phyloP scores from a whole-genome alignment of 2,329 filamentous ascomycete genomes.

The Fusarium dlaminii region DNA sequence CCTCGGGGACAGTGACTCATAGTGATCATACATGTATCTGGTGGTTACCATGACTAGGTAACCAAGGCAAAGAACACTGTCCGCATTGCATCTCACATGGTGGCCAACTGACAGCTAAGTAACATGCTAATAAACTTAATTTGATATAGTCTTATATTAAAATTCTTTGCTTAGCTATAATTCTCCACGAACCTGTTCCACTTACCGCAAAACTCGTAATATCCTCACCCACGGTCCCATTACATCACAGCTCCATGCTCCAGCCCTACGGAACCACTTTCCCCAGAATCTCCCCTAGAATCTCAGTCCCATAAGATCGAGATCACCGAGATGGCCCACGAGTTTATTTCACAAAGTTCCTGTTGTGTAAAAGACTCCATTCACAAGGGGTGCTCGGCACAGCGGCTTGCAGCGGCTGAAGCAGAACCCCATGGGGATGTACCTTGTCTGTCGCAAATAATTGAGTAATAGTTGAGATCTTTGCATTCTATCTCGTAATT shows the following conservation, averaged over 20 bases:
- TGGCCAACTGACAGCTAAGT: not conserved
- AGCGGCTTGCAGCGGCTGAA: slow-evolving; percentile 28
- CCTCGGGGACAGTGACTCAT: too few species aligned
- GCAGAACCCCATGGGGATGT: slow-evolving; percentile 20
- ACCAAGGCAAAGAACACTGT: not conserved
- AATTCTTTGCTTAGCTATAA: not conserved
- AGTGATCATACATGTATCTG: not conserved
- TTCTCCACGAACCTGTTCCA: not conserved
- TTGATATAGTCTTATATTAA: not conserved
- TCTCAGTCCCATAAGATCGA: not conserved
- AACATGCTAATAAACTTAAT: too few species aligned
- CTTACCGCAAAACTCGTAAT: not conserved
- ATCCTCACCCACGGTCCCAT: not conserved
- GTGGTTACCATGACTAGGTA: not conserved
- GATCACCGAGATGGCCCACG: slow-evolving; percentile 17
- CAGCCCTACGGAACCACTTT: slow-evolving; percentile 11
- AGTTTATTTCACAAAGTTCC: slow-evolving; percentile 5
- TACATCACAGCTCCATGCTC: not conserved
- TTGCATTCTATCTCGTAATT: slow-evolving; percentile 26
- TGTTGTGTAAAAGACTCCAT: not conserved
- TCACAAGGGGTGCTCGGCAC: slow-evolving; percentile 1
- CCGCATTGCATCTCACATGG: not conserved
- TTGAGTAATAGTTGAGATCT: slow-evolving; percentile 29
- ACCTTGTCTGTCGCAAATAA: slow-evolving; percentile 14
- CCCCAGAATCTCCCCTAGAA: slow-evolving; percentile 3